These are phyloP conservation scores for Phytophthora europaea DNA, from an alignment of 352 stramenopile species.

Conservation along the genomic window DNA sequence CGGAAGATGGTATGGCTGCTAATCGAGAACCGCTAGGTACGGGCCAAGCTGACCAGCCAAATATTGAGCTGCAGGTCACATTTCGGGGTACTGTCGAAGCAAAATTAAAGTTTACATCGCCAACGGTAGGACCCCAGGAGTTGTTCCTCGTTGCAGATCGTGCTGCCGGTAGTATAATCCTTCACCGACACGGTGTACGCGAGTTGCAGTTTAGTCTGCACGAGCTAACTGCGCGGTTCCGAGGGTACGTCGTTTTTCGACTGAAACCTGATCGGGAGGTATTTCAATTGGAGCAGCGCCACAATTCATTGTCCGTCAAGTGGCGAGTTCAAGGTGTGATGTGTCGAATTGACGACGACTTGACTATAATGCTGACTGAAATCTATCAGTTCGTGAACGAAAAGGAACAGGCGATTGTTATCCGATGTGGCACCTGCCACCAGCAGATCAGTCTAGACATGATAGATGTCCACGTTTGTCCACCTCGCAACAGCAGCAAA, in stretches of 20 bases:
- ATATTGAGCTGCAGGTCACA: slow-evolving; percentile 68
- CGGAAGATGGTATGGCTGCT: slow-evolving; percentile 30
- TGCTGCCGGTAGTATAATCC: slow-evolving; percentile 59
- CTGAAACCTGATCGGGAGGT: slow-evolving; percentile 68
- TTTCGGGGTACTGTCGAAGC: slow-evolving; percentile 58
- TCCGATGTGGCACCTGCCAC: slow-evolving; percentile 69
- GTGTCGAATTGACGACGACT: slow-evolving; percentile 59
- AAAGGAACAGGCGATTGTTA: slow-evolving; percentile 58
- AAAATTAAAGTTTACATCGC: slow-evolving; percentile 50
- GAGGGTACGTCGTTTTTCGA: slow-evolving; percentile 57
- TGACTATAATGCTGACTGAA: slow-evolving; percentile 59
- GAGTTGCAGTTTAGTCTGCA: slow-evolving; percentile 70
- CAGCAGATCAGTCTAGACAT: slow-evolving; percentile 67
- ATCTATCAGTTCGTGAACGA: slow-evolving; percentile 63
- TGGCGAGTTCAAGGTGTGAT: slow-evolving; percentile 60
- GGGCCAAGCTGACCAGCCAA: slow-evolving; percentile 19
- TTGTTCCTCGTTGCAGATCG: slow-evolving; percentile 51
- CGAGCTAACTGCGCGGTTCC: slow-evolving; percentile 52
- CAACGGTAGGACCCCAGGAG: slow-evolving; percentile 46
- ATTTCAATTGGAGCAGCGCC: slow-evolving; percentile 55
- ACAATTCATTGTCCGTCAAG: slow-evolving; percentile 50
- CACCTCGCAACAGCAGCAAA: slow-evolving; percentile 22
- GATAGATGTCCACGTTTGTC: slow-evolving; percentile 67
- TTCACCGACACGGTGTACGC: slow-evolving; percentile 45
- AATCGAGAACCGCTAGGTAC: slow-evolving; percentile 15